Base-by-base conservation (phyloP, 495 filamentous ascomycete genomes). In the Penicillium tannophilum region DNA sequence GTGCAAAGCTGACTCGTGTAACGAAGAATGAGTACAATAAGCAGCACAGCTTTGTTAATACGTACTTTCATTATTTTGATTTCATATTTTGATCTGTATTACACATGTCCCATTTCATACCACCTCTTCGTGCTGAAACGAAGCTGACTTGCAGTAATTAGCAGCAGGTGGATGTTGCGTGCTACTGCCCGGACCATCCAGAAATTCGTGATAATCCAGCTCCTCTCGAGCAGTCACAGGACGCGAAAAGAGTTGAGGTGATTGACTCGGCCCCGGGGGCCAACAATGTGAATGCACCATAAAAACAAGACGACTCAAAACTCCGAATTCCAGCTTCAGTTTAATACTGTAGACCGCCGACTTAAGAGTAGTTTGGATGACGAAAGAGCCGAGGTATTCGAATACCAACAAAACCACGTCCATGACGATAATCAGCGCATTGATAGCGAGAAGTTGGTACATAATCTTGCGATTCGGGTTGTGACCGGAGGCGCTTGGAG, bases 401-500 rank as follows among this genome's bases (percentile, higher is more conserved):
- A 65, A 42, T 9, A 53, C 33, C 17, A 62, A 35, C 6, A 65
- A 52, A 8, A 55, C 17, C 1, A 75, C 46, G 51, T 76, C 75
- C 63, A 77, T 62, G 6, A 66, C n/a, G 20, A 82, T 70, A 33
- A 66, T 62, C 19, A 78, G 48, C 16, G 70, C 51, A 49, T 79
- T 79, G 51, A 79, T 69, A 17, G 72, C 33, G n/a, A 83, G 53
- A 9, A 81, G 68, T 49, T 81, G 67, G 36, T 60, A 58, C 59
- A 79, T 64, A 12, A 76, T 56, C 1, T 63, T 31, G 55, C 63
- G 48, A 31, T 67, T 71, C n/a, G 62, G 55, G 51, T 71, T 58
- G 41, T 59, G 55, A n/a, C 63, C 53, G 36, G 45, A 46, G 41
- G 31, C 56, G 11, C 63, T 52, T 24, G 56, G 71, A 4, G 63